Evolutionary conservation across 2,329 filamentous ascomycete species (phyloP).

Genomic region (Rhynchosporium agropyri): DNA sequence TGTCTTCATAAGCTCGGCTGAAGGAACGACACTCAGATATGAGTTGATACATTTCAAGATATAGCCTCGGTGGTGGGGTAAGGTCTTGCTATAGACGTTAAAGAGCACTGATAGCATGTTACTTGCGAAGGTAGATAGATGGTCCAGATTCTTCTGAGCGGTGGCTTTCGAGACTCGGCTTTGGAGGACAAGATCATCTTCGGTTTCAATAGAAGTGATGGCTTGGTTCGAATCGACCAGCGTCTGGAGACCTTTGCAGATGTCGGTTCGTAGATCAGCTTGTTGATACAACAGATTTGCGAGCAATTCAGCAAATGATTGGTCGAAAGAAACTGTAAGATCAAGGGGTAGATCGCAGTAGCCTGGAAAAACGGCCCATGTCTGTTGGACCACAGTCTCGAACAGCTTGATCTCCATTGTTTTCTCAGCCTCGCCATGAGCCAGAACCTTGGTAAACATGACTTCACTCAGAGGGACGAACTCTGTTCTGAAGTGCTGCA

Average conservation of each 20-base stretch:
- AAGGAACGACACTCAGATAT: slow-evolving; percentile 85
- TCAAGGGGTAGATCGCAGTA: slow-evolving; percentile 94
- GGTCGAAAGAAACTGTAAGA: slow-evolving; percentile 75
- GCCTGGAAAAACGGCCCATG: slow-evolving; percentile 90
- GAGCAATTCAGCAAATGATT: slow-evolving; percentile 84
- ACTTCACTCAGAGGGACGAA: slow-evolving; percentile 87
- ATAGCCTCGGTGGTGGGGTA: slow-evolving; percentile 87
- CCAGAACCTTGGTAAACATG: slow-evolving; percentile 86
- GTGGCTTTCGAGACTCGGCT: slow-evolving; percentile 74
- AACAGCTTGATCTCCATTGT: slow-evolving; percentile 98
- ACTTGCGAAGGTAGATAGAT: slow-evolving; percentile 76
- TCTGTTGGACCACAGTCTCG: slow-evolving; percentile 92
- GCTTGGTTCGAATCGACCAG: slow-evolving; percentile 91
- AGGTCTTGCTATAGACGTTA: slow-evolving; percentile 96
- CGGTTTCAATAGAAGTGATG: slow-evolving; percentile 68
- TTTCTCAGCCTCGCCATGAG: slow-evolving; percentile 81
- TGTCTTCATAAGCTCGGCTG: slow-evolving; percentile 78
- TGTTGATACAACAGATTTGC: slow-evolving; percentile 93
- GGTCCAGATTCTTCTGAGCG: slow-evolving; percentile 78
- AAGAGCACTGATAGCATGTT: slow-evolving; percentile 97
- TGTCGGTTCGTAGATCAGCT: slow-evolving; percentile 79
- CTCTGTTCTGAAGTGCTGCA: slow-evolving; percentile 82
- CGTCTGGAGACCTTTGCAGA: slow-evolving; percentile 84
- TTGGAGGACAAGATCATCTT: slow-evolving; percentile 71
- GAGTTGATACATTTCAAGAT: slow-evolving; percentile 95